Evolutionary conservation across 768 basidiomycete genomes (phyloP).

Genomic region (Favolaschia claudopus): DNA sequence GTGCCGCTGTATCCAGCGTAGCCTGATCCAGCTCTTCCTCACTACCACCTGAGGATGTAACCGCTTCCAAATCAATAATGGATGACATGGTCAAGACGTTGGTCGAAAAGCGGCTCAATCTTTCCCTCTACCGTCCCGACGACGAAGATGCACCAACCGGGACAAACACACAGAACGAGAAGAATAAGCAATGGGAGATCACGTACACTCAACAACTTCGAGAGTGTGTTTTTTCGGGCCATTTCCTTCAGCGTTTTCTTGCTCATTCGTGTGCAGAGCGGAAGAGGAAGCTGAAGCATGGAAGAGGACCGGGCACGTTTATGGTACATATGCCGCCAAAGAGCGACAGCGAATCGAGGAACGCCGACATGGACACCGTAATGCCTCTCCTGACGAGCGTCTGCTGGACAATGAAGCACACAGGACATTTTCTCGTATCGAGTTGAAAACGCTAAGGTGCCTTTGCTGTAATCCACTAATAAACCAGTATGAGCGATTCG

Average conservation of each 20-base stretch:
- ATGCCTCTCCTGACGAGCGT: slow-evolving; percentile 22
- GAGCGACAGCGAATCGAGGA: slow-evolving; percentile 58
- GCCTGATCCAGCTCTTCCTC: slow-evolving; percentile 37
- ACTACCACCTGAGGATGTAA: slow-evolving; percentile 54
- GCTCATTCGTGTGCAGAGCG: slow-evolving; percentile 33
- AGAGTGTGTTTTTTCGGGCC: slow-evolving; percentile 52
- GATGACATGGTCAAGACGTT: slow-evolving; percentile 71
- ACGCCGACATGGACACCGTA: slow-evolving; percentile 39
- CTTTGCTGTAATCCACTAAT: no score
- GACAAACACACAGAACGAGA: slow-evolving; percentile 78
- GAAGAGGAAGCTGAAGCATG: slow-evolving; percentile 77
- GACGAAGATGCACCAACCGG: slow-evolving; percentile 35
- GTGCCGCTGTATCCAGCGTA: slow-evolving; percentile 55
- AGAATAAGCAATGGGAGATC: slow-evolving; percentile 70
- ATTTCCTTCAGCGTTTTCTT: neutral
- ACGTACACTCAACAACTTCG: slow-evolving; percentile 71
- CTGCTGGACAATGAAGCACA: slow-evolving; percentile 32
- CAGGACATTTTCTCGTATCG: no score
- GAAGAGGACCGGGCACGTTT: slow-evolving; percentile 65
- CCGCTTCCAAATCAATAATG: slow-evolving; percentile 58
- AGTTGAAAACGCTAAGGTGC: no score
- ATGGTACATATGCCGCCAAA: slow-evolving; percentile 61
- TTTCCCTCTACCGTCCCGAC: slow-evolving; percentile 41
- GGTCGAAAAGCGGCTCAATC: slow-evolving; percentile 73
- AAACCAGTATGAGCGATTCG: no score